Evolutionary conservation across 495 filamentous ascomycete species (phyloP), one percentile per base, ranked within the genome.

Genomic region (Xylaria grammica): DNA sequence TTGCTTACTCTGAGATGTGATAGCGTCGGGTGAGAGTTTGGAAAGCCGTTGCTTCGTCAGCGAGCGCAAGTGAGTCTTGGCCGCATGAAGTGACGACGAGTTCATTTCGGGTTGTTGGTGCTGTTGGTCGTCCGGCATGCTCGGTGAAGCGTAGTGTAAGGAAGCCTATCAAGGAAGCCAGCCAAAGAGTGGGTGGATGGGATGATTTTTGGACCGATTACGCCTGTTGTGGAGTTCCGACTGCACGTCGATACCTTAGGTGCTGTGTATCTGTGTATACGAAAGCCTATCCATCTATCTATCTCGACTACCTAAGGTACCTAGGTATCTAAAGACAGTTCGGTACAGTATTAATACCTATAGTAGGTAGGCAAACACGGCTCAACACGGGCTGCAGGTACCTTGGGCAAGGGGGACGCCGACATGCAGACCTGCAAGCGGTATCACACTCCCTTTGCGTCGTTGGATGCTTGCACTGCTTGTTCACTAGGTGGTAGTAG

Each of bases 1-100:
- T 20, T n/a, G 22, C 74, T 67, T 75, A 96, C 92, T 93, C 81
- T 96, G 91, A 62, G 74, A 75, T 44, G 69, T 65, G 42, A 91
- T 81, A 15, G 86, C 79, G 38, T 89, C 83, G 3, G 79, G 72
- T 13, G 88, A 75, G 52, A 95, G 62, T 17, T 71, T 74, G 22
- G 83, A 79, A 11, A 94, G 81, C 13, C 78, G 81, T 42, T 84
- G 81, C 65, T 88, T 91, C 80, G 95, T 90, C 48, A 81, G 75
- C 49, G 83, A 80, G 48, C 92, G 85, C 58, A 95, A 78, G 60
- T 91, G 88, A 68, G 88, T 87, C 78, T 96, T 96, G 27, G 89
- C 87, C 42, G 80, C 77, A 64, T 83, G 82, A 26, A 91, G 73
- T 50, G 77, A 73, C 2, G 85, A 79, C 26, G 72, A 63, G 58